Conservation (phyloP, 306 rosid species). For the Vicia sativa region DNA sequence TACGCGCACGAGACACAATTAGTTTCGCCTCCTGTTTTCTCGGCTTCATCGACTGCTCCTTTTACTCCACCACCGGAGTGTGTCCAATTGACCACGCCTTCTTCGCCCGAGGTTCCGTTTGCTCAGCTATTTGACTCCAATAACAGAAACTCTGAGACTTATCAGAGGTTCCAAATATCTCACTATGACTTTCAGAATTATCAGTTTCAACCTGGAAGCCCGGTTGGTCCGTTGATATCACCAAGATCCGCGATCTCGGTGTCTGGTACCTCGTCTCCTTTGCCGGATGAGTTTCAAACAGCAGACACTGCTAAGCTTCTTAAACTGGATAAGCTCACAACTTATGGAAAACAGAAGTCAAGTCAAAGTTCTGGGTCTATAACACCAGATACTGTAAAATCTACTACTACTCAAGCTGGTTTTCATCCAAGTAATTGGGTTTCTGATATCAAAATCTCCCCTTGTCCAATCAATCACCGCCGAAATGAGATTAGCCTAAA, state of each 20-base stretch:
- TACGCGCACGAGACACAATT: conserved; percentile 86
- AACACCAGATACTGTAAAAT: conserved; percentile 46
- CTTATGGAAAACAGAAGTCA: conserved; percentile 52
- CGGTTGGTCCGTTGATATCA: conserved; percentile 83
- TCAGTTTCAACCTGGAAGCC: conserved; percentile 95
- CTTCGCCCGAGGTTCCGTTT: conserved; percentile 98
- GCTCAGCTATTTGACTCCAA: conserved; percentile 80
- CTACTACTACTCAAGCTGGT: conserved; percentile 37
- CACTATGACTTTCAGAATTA: conserved; percentile 82
- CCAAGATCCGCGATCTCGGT: conserved; percentile 88
- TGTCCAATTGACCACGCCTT: conserved; percentile 87
- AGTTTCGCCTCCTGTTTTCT: conserved; percentile 94
- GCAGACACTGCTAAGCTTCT: conserved; percentile 69
- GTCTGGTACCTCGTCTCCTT: conserved; percentile 84
- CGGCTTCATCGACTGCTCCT: conserved; percentile 95
- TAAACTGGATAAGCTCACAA: conserved; percentile 60
- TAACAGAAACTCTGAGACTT: conserved; percentile 55
- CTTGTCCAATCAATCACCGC: conserved; percentile 39
- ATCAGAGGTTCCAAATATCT: conserved; percentile 64
- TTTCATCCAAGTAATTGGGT: conserved; percentile 41
- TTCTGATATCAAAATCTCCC: conserved; percentile 48
- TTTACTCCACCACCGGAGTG: conserved; percentile 94
- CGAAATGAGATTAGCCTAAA: conserved; percentile 36
- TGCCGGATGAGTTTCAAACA: conserved; percentile 53
- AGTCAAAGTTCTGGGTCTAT: conserved; percentile 48